Conservation (phyloP, 2,329 filamentous ascomycete genomes). For the Xylaria sp. region DNA sequence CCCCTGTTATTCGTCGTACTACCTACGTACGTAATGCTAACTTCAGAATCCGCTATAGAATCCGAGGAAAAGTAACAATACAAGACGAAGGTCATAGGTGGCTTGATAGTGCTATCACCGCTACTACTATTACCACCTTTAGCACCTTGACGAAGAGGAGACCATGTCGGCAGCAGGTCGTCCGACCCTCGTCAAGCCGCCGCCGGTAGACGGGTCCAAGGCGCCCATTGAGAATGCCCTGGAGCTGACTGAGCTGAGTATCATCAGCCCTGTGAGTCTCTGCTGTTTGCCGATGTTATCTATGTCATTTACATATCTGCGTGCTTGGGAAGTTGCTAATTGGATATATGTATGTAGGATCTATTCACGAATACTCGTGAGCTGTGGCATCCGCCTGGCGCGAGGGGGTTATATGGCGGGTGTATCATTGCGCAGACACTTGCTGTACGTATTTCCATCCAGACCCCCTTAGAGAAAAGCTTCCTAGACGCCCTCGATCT, state of each 20-base stretch:
- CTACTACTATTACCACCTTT: not conserved
- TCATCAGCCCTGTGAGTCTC: conserved; percentile 75
- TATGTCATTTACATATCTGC: no score
- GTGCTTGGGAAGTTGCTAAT: conserved; percentile 7
- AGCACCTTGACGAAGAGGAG: conserved; percentile 5
- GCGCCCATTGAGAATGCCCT: conserved; percentile 89
- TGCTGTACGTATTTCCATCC: conserved; percentile 43
- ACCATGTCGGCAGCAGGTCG: conserved; percentile 47
- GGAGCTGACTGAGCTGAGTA: conserved; percentile 82
- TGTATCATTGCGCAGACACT: conserved; percentile 84
- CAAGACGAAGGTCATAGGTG: not conserved
- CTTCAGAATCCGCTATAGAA: not conserved
- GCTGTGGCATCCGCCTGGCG: conserved; percentile 91
- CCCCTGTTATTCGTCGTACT: not conserved
- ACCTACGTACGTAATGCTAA: not conserved
- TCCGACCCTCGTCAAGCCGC: conserved; percentile 77
- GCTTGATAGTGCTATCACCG: not conserved
- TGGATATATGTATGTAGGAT: conserved; percentile 64
- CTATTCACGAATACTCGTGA: conserved; percentile 95
- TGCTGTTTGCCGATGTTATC: not conserved
- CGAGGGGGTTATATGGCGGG: conserved; percentile 92
- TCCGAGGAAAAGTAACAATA: not conserved
- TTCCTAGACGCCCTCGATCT: not conserved
- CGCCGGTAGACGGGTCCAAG: conserved; percentile 76
- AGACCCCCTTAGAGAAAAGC: not conserved